Evolutionary conservation across 352 stramenopile species (phyloP).

Genomic region (Pilasporangium apinafurcum): DNA sequence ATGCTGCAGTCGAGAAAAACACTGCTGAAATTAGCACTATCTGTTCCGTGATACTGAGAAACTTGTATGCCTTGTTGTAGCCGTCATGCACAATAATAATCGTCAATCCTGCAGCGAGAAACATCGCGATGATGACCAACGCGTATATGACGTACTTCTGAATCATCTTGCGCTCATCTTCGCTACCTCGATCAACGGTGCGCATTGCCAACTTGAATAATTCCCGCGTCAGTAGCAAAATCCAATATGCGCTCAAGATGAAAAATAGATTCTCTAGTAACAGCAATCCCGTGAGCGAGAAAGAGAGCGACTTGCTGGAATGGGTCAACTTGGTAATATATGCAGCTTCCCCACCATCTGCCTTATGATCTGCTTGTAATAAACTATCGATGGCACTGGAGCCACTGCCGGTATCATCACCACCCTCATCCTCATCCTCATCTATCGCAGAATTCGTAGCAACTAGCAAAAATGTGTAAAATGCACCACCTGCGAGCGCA

Average conservation of each 20-base stretch:
- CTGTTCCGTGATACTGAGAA: conserved; percentile 50
- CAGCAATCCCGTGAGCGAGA: conserved; percentile 33
- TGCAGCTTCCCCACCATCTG: conserved; percentile 44
- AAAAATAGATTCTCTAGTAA: conserved; percentile 58
- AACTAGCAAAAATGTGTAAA: conserved; percentile 52
- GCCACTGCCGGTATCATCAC: conserved; percentile 5
- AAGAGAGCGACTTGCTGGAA: conserved; percentile 25
- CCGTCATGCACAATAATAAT: conserved; percentile 39
- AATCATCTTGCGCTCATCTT: conserved; percentile 45
- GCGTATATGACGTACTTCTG: conserved; percentile 31
- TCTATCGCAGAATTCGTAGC: conserved; percentile 7
- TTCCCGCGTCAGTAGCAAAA: conserved; percentile 45
- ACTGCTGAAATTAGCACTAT: conserved; percentile 39
- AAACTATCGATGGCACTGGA: conserved; percentile 6
- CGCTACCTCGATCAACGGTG: conserved; percentile 41
- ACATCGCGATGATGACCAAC: conserved; percentile 20
- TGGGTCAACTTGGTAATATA: conserved; percentile 62
- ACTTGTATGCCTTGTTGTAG: conserved; percentile 43
- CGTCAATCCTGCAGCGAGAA: conserved; percentile 21
- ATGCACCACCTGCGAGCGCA: conserved; percentile 35
- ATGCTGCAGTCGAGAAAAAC: conserved; percentile 27
- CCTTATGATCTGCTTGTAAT: conserved; percentile 30
- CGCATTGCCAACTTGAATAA: conserved; percentile 56
- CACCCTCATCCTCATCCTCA: background rate
- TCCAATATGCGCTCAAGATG: conserved; percentile 62